Conservation (phyloP, 371 early-diverging fungal genomes). For the Catenaria anguillulae region DNA sequence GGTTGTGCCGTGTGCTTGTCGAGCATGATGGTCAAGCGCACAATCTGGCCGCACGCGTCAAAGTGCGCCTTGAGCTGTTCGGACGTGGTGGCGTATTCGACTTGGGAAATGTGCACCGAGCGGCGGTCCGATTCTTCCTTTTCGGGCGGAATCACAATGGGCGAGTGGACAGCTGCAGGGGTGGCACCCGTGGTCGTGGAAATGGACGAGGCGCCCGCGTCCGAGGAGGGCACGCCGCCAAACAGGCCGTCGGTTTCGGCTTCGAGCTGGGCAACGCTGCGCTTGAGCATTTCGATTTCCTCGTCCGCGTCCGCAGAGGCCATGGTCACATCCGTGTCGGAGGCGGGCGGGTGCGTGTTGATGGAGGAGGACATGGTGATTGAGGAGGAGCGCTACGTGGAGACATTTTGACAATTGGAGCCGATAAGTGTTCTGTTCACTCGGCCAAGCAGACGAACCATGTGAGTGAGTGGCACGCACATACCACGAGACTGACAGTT, state of each 20-base stretch:
- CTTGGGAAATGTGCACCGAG: conserved; percentile 91
- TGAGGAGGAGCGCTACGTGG: too few species aligned
- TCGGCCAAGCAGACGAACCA: too few species aligned
- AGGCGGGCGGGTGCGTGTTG: not conserved
- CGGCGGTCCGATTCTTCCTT: conserved; percentile 72
- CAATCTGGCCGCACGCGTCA: conserved; percentile 90
- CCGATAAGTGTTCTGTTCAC: too few species aligned
- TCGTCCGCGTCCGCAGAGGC: too few species aligned
- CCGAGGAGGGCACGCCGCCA: too few species aligned
- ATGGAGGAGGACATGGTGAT: not conserved
- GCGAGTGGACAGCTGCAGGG: not conserved
- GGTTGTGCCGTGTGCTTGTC: conserved; percentile 92
- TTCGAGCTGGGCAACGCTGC: conserved; percentile 81
- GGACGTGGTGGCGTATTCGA: conserved; percentile 87
- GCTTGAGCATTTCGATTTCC: conserved; percentile 72
- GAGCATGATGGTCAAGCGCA: conserved; percentile 87
- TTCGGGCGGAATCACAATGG: too few species aligned
- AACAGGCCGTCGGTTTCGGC: conserved; percentile 86
- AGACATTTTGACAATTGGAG: too few species aligned
- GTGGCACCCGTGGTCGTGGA: conserved; percentile 6
- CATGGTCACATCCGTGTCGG: too few species aligned
- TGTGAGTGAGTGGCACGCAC: too few species aligned
- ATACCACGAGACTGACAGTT: too few species aligned
- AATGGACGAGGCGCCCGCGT: conserved; percentile 6
- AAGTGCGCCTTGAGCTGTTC: conserved; percentile 94